Base-by-base conservation (phyloP, 2,329 filamentous ascomycete genomes). In the Venturia effusa region DNA sequence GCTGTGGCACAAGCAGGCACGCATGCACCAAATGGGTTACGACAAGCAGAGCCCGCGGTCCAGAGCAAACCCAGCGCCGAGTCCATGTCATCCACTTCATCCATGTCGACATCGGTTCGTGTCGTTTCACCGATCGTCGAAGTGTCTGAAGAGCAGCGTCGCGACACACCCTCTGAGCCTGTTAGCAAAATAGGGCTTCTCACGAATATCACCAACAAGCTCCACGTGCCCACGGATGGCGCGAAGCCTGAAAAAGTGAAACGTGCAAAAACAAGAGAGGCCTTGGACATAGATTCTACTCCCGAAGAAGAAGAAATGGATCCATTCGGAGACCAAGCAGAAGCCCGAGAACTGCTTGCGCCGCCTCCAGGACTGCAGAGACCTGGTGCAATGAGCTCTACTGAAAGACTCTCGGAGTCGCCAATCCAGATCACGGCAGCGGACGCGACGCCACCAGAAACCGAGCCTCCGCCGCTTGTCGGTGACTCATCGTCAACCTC, bases 281-380 rank as follows among this genome's bases (percentile, higher is more conserved):
- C 87, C 63, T 78, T 91, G 15, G 88, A 91, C 69, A 87, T 88
- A 57, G 88, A 89, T 66, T 82, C 81, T 62, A 83, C 83, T 5
- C 80, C 78, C 27, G 72, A 78, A 45, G 73, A 78, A 59, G 62
- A 77, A 59, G 65, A 67, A 2, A 64, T 68, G 22, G 76, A 81
- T 67, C 78, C 79, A 2, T 76, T 78, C 57, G 69, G 72, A 61
- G 70, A 76, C 59, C 70, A 76, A 61, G 66, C 71, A 64, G 73
- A 72, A 61, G 70, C 41, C 8, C 48, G 67, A 40, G 59, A 55
- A 22, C 64, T 37, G 61, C 63, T 45, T 51, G 64, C 13, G 48
- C 61, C 48, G 40, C 51, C 22, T 32, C 61, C 43, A 43, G 41
- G 41, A 7, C 60, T 43, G 55, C 62, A 57, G 54, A 68, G 54